Evolutionary conservation across 2,329 filamentous ascomycete species (phyloP), one percentile per base, ranked within the genome.

Genomic region (Curvularia hawaiiensis): DNA sequence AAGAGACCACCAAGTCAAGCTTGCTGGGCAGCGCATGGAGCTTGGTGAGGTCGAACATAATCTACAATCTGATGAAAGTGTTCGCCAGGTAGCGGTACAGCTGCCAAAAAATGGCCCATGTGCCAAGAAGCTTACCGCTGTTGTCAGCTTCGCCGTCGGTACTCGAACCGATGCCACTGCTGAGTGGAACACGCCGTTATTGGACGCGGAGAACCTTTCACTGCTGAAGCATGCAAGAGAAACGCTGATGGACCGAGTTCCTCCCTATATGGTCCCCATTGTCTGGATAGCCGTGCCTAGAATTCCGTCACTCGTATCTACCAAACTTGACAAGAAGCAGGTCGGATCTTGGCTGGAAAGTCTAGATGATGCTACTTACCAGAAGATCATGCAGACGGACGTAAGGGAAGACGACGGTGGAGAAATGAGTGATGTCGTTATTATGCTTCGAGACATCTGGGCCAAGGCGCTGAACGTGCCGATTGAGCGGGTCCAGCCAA

Each of bases 321-420:
- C 67, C n/a, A 75, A 75, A 52, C 53, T 70, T 6, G 71, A 75
- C 54, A 65, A 67, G 50, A 72, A 71, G 56, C 65, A 66, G 47
- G 69, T 80, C 16, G 72, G 73, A 2, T 63, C 65, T 1, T 84
- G 82, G 82, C 58, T 84, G 3, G 77, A 79, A 22, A 67, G 64
- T 40, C 72, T 79, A 62, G 72, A 78, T n/a, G 69, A 78, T 3
- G 62, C 70, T 0, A 71, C 69, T 0, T 80, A 79, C 39, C 72
- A 78, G 14, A 70, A 72, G 4, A 78, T 80, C 1, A 72, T 80
- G 54, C 71, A 74, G 2, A 63, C 75, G 7, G 75, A 77, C 8
- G 74, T 70, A 26, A 59, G 43, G 22, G 59, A 51, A 30, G 65
- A 69, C n/a, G 39, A 57, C 14, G n/a, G 51, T 26, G 59, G 68